Evolutionary conservation across 352 stramenopile species (phyloP), one percentile per base, ranked within the genome.

Genomic region (Pythium apleroticum): DNA sequence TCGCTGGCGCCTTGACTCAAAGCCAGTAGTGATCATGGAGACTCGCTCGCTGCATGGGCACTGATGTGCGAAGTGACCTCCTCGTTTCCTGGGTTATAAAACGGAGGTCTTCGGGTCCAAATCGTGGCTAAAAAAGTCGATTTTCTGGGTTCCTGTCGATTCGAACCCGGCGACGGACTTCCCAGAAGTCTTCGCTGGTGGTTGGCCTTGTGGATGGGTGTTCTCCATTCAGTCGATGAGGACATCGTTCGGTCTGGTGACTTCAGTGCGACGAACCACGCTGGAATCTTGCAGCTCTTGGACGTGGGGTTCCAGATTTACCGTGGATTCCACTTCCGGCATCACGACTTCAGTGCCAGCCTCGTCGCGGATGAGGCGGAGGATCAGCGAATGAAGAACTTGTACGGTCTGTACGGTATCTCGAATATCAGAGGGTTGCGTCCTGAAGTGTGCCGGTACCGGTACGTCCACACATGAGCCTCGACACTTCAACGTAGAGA

Each of bases 341-440:
- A 9, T 33, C 5, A 9, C 30, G 5, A 0, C 30, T 33, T 1
- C 30, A 9, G 5, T 33, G 5, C 15, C 19, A 5, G 37, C 12
- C 37, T 22, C 37, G 0, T n/a, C 15, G 37, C 12, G 4, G 12
- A 9, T 46, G 37, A 46, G 37, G 37, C 37, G 12, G 37, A 8
- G 14, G 15, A 1, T 9, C 15, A 12, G 14, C 20, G 22, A 46
- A 22, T 3, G 37, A 46, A 46, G 37, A 46, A 46, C 14, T 22
- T 22, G 37, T 22, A 22, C 14, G 37, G 14, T 41, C 9, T 15
- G 6, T 22, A 4, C 17, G 19, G 37, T 46, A 9, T 20, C 37
- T 46, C 37, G 37, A n/a, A 46, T 46, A 46, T 46, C 37, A 46
- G 37, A 46, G 37, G 37, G 17, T 46, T 46, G 6, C n/a, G n/a